These are phyloP conservation scores for Nakazawaea ernobii DNA, from an alignment of 805 yeast genomes.

Conservation along the genomic window DNA sequence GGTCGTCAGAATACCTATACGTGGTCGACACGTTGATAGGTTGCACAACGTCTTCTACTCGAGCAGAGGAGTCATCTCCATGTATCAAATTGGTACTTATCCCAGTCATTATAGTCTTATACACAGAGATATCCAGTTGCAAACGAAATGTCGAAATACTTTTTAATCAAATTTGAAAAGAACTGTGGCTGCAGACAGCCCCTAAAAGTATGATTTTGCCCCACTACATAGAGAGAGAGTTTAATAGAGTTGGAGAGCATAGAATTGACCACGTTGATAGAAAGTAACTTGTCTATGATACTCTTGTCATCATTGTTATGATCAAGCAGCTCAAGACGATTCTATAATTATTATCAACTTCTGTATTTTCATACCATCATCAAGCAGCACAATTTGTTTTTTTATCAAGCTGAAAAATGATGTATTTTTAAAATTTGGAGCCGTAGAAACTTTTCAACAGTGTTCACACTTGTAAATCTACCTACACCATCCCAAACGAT, in stretches of 20 bases:
- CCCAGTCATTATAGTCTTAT: constrained; percentile 33
- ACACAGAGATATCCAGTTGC: background rate
- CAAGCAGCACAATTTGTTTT: background rate
- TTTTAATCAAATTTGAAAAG: background rate
- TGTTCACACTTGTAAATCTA: no score
- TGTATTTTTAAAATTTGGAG: background rate
- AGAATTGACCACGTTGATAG: no score
- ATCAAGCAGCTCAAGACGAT: no score
- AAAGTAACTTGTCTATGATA: no score
- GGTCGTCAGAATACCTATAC: constrained; percentile 58
- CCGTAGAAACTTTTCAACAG: background rate
- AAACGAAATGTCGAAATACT: background rate
- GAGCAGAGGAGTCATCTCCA: constrained; percentile 47
- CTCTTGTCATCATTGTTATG: no score
- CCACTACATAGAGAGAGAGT: background rate
- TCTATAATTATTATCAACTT: no score
- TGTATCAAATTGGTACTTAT: constrained; percentile 59
- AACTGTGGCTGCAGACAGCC: background rate
- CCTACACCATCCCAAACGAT: background rate
- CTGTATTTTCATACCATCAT: no score
- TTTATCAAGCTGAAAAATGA: no score
- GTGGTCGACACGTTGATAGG: constrained; percentile 85
- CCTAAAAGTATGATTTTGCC: no score
- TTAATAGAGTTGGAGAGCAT: no score
- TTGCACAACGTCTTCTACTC: constrained; percentile 65